phyloP scores from a whole-genome alignment of 1,139 yeast genomes.

The Taiozyma sp. region DNA sequence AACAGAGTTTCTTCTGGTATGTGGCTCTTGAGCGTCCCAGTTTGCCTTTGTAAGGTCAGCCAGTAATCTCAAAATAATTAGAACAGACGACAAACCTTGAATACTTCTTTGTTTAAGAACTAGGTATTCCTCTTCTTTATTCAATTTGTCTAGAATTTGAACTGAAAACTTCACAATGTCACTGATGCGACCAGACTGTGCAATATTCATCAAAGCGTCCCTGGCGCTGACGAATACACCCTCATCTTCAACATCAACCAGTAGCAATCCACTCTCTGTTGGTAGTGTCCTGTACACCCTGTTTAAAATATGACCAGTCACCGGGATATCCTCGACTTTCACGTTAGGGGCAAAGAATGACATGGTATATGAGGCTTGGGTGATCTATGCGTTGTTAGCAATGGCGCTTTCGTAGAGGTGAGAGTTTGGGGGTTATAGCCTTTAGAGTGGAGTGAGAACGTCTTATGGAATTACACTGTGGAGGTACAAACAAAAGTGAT shows the following conservation, averaged over 20 bases:
- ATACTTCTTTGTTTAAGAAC: constrained; percentile 24
- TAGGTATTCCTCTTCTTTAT: constrained; percentile 20
- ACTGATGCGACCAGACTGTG: constrained; percentile 15
- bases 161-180: constrained; percentile 17
- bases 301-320: constrained; percentile 18
- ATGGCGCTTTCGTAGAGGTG: not conserved
- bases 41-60: constrained; percentile 28
- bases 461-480: not conserved
- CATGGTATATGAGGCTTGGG: constrained; percentile 1
- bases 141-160: constrained; percentile 16
- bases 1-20: constrained; percentile 16
- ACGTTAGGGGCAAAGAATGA: constrained; percentile 6
- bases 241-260: constrained; percentile 24
- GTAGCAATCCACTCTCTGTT: constrained; percentile 16
- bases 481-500: not conserved
- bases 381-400: not conserved
- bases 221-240: constrained; percentile 19
- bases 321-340: constrained; percentile 9
- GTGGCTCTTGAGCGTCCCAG: constrained; percentile 27
- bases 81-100: constrained; percentile 23
- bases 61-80: constrained; percentile 26
- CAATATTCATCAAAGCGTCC: constrained; percentile 20
- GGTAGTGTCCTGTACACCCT: constrained; percentile 20
- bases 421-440: not conserved
- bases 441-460: not conserved